Evolutionary conservation across 2,329 filamentous ascomycete genomes (phyloP).

Genomic region (Pseudocercospora cruenta): DNA sequence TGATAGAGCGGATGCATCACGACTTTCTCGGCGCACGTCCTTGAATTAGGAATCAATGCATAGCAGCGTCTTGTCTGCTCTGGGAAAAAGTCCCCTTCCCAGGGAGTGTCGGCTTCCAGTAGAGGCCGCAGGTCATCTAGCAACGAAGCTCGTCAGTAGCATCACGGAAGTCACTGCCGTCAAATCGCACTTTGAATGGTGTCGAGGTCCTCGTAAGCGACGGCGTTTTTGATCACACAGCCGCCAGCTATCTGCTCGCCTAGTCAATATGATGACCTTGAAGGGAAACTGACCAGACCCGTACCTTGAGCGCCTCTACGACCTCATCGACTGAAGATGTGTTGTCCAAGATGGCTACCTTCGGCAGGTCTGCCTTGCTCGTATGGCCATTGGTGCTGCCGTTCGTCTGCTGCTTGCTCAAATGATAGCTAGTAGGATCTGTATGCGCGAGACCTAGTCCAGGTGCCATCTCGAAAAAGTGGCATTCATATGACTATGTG

Average conservation of each 20-base stretch:
- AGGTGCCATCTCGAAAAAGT: conserved; percentile 1
- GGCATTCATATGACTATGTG: neutral
- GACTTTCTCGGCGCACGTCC: conserved; percentile 5
- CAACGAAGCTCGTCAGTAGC: neutral
- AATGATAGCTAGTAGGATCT: conserved; percentile 10
- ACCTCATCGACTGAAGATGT: conserved; percentile 8
- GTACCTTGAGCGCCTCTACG: conserved; percentile 10
- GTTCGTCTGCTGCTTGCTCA: conserved; percentile 5
- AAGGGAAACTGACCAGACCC: neutral
- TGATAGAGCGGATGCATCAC: conserved; percentile 15
- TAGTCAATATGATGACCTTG: neutral
- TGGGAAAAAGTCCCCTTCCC: conserved; percentile 19
- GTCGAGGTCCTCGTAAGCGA: conserved; percentile 4
- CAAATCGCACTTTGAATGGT: neutral
- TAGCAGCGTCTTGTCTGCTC: conserved; percentile 10
- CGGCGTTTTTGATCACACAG: conserved; percentile 10
- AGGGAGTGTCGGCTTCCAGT: conserved; percentile 10
- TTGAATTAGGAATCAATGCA: conserved; percentile 5
- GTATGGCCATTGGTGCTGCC: neutral
- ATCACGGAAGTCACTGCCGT: neutral
- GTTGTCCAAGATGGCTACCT: conserved; percentile 7
- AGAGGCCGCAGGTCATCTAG: conserved; percentile 7
- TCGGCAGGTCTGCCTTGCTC: neutral
- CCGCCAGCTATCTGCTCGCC: conserved; percentile 5
- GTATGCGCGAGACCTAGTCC: conserved; percentile 13